Evolutionary conservation across 1,284 basidiomycete species (phyloP).

Genomic region (Vanrija pseudolonga): DNA sequence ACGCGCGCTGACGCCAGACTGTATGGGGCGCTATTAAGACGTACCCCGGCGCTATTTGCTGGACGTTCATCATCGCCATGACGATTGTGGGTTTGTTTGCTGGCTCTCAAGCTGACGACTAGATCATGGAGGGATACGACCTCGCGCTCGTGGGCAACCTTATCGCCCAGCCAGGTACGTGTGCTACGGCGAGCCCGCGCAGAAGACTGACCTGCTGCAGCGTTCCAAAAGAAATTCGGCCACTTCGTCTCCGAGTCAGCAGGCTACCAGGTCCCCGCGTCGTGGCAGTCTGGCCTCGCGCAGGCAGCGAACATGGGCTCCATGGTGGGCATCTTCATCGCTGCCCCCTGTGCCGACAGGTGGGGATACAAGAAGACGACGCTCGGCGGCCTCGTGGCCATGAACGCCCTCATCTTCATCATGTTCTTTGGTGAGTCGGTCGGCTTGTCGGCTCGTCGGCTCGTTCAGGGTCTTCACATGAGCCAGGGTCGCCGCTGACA

Average conservation of each 20-base stretch:
- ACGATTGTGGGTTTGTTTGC: conserved; percentile 18
- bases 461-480: too few species aligned
- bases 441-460: too few species aligned
- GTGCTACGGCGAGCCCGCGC: too few species aligned
- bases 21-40: conserved; percentile 10
- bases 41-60: conserved; percentile 31
- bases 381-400: conserved; percentile 18
- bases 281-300: conserved; percentile 35
- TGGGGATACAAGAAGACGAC: conserved; percentile 36
- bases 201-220: conserved; percentile 3
- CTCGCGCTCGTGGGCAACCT: conserved; percentile 33
- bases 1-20: too few species aligned
- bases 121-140: conserved; percentile 22
- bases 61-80: conserved; percentile 28
- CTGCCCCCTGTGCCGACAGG: conserved; percentile 28
- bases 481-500: too few species aligned
- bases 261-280: conserved; percentile 23
- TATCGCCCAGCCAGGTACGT: conserved; percentile 13
- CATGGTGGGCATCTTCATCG: conserved; percentile 40
- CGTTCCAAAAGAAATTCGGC: conserved; percentile 15
- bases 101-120: background rate
- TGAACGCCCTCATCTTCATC: conserved; percentile 27
- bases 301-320: conserved; percentile 32
- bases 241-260: conserved; percentile 9
- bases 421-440: conserved; percentile 31